Evolutionary conservation across 495 filamentous ascomycete species (phyloP), one percentile per base, ranked within the genome.

Genomic region (Tuber indicum): DNA sequence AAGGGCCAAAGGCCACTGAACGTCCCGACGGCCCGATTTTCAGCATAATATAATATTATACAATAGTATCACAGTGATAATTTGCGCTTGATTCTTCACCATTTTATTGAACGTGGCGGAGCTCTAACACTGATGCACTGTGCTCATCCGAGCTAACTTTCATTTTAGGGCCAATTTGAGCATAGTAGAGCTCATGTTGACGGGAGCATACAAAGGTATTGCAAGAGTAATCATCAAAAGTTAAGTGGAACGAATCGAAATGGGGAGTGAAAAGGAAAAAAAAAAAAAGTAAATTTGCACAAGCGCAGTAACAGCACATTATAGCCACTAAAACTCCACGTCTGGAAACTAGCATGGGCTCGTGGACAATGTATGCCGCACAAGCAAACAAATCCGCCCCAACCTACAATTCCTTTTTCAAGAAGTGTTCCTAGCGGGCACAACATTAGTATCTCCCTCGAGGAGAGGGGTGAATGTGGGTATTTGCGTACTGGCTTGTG

Each of bases 401-500:
- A 66, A 16, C 12, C 81, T 86, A 90, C 17, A 90, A 81, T 75
- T 90, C 89, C 83, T 91, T 91, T 84, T 91, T 91, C 73, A 90
- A 79, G 69, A 88, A 90, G 78, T 91, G 89, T 84, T 90, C 58
- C 58, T 66, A 36, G 26, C 0, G 32, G 58, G 26, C 12, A 1
- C 58, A 36, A 32, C 12, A 7, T 66, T 17, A 66, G 26, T 14
- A 66, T 36, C 5, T 26, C 16, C 26, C 32, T 36, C 26, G 12
- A 14, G 26, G 58, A 6, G 26, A 36, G 14, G 26, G 26, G 58
- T 17, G 26, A 26, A 16, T 14, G 14, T 36, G 26, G 58, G 26
- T 12, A 19, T 66, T 0, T 26, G 16, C 58, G 36, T 66, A 76
- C 93, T 16, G 96, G 96, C 86, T 97, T 97, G 84, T 99, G 96